Percentiles rank a stretch among this genome's conserved stretches.
Conservation (phyloP, 768 basidiomycete species). For the Suillus alpinus region DNA sequence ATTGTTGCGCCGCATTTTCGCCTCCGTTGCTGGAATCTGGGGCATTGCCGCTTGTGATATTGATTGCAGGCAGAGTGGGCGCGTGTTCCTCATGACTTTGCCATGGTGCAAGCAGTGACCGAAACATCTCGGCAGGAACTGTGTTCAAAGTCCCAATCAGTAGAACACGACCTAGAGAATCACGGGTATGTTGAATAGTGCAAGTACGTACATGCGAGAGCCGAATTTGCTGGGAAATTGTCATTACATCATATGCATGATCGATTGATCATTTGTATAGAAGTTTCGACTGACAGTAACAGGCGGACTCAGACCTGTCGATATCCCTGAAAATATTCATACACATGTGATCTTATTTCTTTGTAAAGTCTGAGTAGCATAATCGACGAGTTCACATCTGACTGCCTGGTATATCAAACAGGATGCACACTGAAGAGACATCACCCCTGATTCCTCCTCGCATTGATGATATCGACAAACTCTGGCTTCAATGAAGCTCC, state of each 20-base stretch:
- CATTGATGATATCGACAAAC: constrained; percentile 89
- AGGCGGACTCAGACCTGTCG: background rate
- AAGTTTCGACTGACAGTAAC: no score
- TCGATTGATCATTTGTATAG: background rate
- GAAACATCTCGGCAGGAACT: constrained; percentile 3
- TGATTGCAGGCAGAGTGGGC: background rate
- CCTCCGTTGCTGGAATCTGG: background rate
- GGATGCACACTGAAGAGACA: background rate
- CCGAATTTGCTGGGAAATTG: background rate
- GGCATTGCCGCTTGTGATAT: background rate
- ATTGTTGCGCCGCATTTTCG: constrained; percentile 21
- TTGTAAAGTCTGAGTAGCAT: background rate
- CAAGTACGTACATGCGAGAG: background rate
- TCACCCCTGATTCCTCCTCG: constrained; percentile 33
- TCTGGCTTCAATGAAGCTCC: constrained; percentile 98
- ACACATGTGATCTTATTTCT: background rate
- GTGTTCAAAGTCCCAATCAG: background rate
- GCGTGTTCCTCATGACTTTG: background rate
- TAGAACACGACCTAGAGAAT: background rate
- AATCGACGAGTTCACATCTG: background rate
- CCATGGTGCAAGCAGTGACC: constrained; percentile 3
- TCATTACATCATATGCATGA: background rate
- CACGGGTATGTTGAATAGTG: background rate
- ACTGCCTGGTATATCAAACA: background rate
- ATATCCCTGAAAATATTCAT: background rate